Base-by-base conservation (phyloP, 441 rosid genomes). In the Erodium trifolium region DNA sequence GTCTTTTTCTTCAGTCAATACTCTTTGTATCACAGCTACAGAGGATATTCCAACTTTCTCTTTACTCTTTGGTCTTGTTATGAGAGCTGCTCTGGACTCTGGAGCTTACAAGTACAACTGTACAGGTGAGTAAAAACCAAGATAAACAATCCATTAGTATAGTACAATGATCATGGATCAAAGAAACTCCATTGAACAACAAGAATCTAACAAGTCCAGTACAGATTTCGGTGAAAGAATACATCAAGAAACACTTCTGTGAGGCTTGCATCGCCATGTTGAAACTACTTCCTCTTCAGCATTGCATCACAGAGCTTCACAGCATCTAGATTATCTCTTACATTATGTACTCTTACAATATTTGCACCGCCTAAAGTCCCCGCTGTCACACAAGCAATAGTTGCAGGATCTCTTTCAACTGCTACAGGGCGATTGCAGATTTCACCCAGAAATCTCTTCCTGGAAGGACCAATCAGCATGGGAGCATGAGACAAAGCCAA, bases 291-390 rank as follows among this genome's bases (percentile, higher is more conserved):
- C 55, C 70, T 66, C 67, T 67, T 82, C 69, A 88, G 70, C 89
- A 92, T 83, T 29, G 92, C 84, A 47, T 94, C 93, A 19, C 98
- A 92, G n/a, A 92, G 69, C 76, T 79, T 92, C 70, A 81, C 90
- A 17, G 97, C 99, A 66, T 94, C 98, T 66, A 77, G 67, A 39
- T 88, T 94, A 70, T 83, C 89, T 78, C 73, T 82, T 53, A 94
- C 84, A 64, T 90, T 87, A 83, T 94, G 97, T 67, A 92, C 96
- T 71, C 98, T 90, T 12, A 94, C 88, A 67, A 94, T 87, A 79
- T 86, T 92, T 14, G 97, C 97, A 29, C 98, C 97, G 5, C 87
- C 85, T 41, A 92, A 74, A 70, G 90, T 72, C 14, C 92, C 87
- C 2, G 89, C 80, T 62, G 98, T 78, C 39, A 88, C 76, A 23